phyloP scores from a whole-genome alignment of 2,329 filamentous ascomycete genomes.

The Verticillium tricorpus region DNA sequence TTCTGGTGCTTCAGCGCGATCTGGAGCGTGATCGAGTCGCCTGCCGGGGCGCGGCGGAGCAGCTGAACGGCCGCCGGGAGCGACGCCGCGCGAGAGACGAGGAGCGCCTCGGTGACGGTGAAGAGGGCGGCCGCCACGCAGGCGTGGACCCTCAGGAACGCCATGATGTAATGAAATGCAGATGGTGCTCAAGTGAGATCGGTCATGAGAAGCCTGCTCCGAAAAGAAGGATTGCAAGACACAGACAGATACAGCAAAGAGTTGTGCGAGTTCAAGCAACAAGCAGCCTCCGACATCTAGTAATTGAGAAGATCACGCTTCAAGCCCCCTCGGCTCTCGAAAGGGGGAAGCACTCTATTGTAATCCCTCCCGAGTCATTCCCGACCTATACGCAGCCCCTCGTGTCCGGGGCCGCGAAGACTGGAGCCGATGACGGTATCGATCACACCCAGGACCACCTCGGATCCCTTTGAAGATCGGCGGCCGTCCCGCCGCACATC shows the following conservation, averaged over 20 bases:
- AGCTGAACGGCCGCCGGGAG: conserved; percentile 10
- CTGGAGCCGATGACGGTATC: not conserved
- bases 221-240: not conserved
- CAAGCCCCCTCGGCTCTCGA: not conserved
- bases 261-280: not conserved
- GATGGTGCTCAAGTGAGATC: not conserved
- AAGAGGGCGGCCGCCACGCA: conserved; percentile 6
- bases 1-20: conserved; percentile 17
- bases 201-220: not conserved
- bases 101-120: conserved; percentile 7
- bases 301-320: not conserved
- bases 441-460: not conserved
- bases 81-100: conserved; percentile 13
- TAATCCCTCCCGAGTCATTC: not conserved
- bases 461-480: not conserved
- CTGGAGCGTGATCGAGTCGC: conserved; percentile 14
- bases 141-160: conserved; percentile 7
- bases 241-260: not conserved
- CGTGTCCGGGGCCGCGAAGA: not conserved
- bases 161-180: not conserved
- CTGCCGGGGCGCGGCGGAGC: conserved; percentile 9
- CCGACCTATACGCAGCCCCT: not conserved
- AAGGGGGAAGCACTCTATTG: not conserved
- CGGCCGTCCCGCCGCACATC: not conserved
- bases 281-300: not conserved